Conservation (phyloP, 1,284 basidiomycete genomes). For the Tilletia setariae region DNA sequence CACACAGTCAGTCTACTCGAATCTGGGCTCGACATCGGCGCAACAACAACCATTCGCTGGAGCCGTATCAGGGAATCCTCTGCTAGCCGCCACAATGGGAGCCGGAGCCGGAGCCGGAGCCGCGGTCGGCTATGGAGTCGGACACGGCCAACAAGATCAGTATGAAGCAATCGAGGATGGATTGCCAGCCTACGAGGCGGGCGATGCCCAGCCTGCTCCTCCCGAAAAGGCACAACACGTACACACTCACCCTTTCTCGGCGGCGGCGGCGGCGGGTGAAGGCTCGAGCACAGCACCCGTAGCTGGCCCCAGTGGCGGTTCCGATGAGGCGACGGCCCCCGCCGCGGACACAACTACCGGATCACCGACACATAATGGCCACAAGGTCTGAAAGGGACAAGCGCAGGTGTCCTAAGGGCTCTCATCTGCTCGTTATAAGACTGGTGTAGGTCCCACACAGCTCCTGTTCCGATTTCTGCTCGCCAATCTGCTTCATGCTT, state of each 20-base stretch:
- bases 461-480: too few relatives aligned
- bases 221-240: slow-evolving; percentile 13
- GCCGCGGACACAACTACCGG: too few relatives aligned
- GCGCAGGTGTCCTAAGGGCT: too few relatives aligned
- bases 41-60: not conserved
- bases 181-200: slow-evolving; percentile 4
- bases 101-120: not conserved
- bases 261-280: not conserved
- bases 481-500: too few relatives aligned
- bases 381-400: too few relatives aligned
- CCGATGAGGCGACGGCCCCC: too few relatives aligned
- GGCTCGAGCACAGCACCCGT: not conserved
- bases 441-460: too few relatives aligned
- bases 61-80: not conserved
- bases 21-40: not conserved
- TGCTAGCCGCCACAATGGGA: not conserved
- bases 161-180: not conserved
- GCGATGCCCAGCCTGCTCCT: not conserved
- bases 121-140: not conserved
- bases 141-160: not conserved
- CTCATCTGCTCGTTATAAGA: too few relatives aligned
- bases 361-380: too few relatives aligned
- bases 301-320: not conserved
- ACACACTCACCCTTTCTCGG: not conserved
- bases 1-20: slow-evolving; percentile 1